Evolutionary conservation across 306 rosid species (phyloP).

Genomic region (Boehmeria nivea): DNA sequence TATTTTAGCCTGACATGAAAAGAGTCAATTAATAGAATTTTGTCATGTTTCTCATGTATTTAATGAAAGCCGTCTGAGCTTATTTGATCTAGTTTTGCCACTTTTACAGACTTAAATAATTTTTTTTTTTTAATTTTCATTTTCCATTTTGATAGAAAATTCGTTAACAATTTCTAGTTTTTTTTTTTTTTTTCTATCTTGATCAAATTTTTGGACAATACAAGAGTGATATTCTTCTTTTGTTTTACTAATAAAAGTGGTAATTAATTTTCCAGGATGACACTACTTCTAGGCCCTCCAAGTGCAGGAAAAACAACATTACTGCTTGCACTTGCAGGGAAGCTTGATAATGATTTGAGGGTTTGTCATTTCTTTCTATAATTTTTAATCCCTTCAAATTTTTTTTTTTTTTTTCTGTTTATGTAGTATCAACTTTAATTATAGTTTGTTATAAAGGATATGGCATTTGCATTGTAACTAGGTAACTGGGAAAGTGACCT

Average conservation of each 20-base stretch:
- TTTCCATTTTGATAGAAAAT: background rate
- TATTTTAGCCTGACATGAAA: no score
- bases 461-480: slow-evolving; percentile 10
- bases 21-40: no score
- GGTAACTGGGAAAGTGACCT: slow-evolving; percentile 64
- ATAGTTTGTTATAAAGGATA: no score
- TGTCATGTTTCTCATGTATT: no score
- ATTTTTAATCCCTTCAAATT: background rate
- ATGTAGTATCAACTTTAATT: background rate
- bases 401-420: background rate
- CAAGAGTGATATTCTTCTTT: background rate
- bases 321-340: slow-evolving; percentile 29
- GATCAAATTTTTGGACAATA: background rate
- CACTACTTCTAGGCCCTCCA: slow-evolving; percentile 37
- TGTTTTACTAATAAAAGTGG: background rate
- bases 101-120: no score
- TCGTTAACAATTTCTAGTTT: background rate
- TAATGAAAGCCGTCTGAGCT: no score
- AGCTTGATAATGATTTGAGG: slow-evolving; percentile 27
- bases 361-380: slow-evolving; percentile 4
- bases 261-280: slow-evolving; percentile 21
- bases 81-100: no score
- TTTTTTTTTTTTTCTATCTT: background rate
- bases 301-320: slow-evolving; percentile 35
- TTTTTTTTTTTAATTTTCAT: no score